These are phyloP conservation scores for Ceratocystis alfenasii DNA, from an alignment of 2,329 filamentous ascomycete species.

Conservation along the genomic window DNA sequence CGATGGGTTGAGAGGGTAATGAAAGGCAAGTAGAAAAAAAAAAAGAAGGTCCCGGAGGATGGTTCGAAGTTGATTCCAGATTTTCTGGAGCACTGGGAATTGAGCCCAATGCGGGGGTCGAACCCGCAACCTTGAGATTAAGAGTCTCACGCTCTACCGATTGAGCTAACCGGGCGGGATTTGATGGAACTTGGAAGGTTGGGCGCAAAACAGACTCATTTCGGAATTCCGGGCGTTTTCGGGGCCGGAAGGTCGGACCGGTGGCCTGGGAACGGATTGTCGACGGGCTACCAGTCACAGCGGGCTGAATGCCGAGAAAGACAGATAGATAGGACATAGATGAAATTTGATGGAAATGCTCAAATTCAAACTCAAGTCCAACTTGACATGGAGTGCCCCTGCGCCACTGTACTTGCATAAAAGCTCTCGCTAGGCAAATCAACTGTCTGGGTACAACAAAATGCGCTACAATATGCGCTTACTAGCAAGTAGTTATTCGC, in stretches of 20 bases:
- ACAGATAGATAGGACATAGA: no score
- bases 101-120: constrained; percentile 30
- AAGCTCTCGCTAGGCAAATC: background rate
- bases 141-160: constrained; percentile 65
- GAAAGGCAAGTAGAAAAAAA: background rate
- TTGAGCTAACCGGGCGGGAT: constrained; percentile 48
- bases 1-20: background rate
- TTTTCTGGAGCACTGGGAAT: constrained; percentile 20
- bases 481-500: no score
- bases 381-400: no score
- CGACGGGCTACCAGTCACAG: no score
- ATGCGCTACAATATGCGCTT: background rate
- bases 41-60: constrained; percentile 1
- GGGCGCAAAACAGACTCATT: background rate
- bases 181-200: background rate
- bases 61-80: background rate
- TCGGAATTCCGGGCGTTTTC: no score
- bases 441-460: background rate
- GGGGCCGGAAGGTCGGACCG: no score
- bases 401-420: background rate
- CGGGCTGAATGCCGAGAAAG: no score
- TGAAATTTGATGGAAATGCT: no score
- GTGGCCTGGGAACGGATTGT: no score
- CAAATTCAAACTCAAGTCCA: no score
- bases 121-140: constrained; percentile 38